Evolutionary conservation across 2,329 filamentous ascomycete species (phyloP), one percentile per base, ranked within the genome.

Genomic region (Penicillium sp.): DNA sequence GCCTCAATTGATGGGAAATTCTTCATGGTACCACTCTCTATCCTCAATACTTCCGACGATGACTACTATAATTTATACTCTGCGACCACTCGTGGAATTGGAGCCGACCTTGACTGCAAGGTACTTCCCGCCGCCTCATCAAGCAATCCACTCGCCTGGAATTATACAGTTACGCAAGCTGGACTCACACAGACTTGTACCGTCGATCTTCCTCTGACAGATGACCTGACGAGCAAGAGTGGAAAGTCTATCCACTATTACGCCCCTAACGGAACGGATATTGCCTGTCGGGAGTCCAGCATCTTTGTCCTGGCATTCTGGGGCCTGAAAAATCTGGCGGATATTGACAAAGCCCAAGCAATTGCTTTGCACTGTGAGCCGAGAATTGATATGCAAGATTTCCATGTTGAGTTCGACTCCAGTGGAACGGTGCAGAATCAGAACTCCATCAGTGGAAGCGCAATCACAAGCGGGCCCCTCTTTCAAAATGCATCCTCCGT

Each of bases 401-500:
- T 64, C 33, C 37, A 60, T 3, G 22, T 60, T 13, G 37, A 57
- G 11, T 66, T 67, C 19, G 61, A 67, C 25, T 51, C 58, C 1
- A 53, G 57, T 6, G 62, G 65, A 30, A 60, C 56, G 40, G 57
- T 68, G 25, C 49, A 62, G n/a, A n/a, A 51, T 37, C 57, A 54
- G 14, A 11, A 51, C 19, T 35, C 62, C 4, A 37, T 65, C 11
- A 16, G 51, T 22, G 61, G 51, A 5, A 65, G 56, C 51, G 37
- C 51, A 1, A 52, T 67, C 8, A 53, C 43, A 8, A 59, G 64
- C 25, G 64, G 64, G 1, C 2, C 33, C 6, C 65, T 69, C 35
- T 60, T 63, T 19, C 58, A 64, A n/a, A 69, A 69, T 10, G 62
- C 55, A 2, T 62, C 65, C 4, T 25, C 46, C 5, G 60, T 59